Base-by-base conservation (phyloP, 352 stramenopile species). In the Phytophthora pluvialis region DNA sequence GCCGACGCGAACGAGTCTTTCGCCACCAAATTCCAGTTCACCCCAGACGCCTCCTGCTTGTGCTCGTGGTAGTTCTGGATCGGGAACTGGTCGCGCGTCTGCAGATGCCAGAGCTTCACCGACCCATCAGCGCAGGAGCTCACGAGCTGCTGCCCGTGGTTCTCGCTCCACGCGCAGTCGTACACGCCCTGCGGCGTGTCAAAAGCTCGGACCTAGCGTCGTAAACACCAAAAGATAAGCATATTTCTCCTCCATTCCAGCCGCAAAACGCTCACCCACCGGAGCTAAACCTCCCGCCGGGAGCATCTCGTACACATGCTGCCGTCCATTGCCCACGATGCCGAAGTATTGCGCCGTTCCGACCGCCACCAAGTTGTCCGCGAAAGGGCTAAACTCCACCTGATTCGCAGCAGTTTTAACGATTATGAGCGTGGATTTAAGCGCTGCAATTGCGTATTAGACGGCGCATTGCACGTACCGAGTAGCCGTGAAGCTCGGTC, bases 331-430 rank as follows among this genome's bases (percentile, higher is more conserved):
- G 48, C 91, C 91, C 32, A 98, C 86, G 59, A 98, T 97, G 1
- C 91, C 91, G 73, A 97, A 98, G 77, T 98, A 97, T 72, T 98
- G 91, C 25, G 90, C 77, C 1, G 88, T 96, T 43, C 88, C 90
- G 6, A 98, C 86, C 5, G 91, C 88, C 25, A 98, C 35, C 16
- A 90, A 75, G 42, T 91, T 91, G 60, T 97, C 91, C 40, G 91
- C 67, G 58, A 98, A 98, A 25, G 91, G 91, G 64, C 84, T 97
- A 68, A 98, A 98, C 72, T 98, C 89, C 40, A 97, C 88, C 86
- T 96, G 58, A 39, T 53, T 28, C 38, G 6, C 40, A 43, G 12
- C 26, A 43, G 28, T 29, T 43, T 40, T 16, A n/a, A 4, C 8
- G 10, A 44, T 6, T 26, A 28, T 28, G 12, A 47, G 33, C 45